Evolutionary conservation across 495 filamentous ascomycete genomes (phyloP), one percentile per base, ranked within the genome.

Genomic region (Neurospora sp.): DNA sequence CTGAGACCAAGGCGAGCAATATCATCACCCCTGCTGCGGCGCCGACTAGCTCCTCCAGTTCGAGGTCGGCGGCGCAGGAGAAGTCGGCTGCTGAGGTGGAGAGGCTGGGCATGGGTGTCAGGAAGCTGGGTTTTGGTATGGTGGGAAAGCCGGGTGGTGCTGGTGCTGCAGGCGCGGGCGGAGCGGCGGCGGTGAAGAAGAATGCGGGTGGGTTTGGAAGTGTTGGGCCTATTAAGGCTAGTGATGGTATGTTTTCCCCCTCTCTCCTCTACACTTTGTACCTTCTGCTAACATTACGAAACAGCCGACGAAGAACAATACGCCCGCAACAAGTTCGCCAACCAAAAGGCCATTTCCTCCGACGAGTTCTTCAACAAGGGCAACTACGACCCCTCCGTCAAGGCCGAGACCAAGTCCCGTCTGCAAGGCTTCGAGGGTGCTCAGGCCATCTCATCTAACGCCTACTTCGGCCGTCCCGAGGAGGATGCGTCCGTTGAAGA

Each of bases 341-440:
- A 80, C 70, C 96, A 99, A 83, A 98, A 97, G 85, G 92, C 92
- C 80, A 99, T 99, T 75, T 97, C 94, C 2, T 97, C 93, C 4
- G 96, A 99, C 82, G 96, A 99, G 77, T 98, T 97, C 84, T 99
- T 99, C 79, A 94, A 94, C 72, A 95, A 94, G 76, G 92, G 93
- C 37, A 82, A 87, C 69, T 98, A 91, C 78, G 93, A 99, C 76
- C 89, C 94, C 39, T 83, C 84, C 41, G 90, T 91, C 4, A 91
- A 94, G 78, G 86, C 90, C 59, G 94, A 98, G 84, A 94, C 96
- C 69, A 94, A 96, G 83, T 84, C 87, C 14, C 89, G 96, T 16
- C 88, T 99, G 48, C 90, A 92, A 80, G 90, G 94, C 27, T 99
- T 99, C 79, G 96, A 98, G 79, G 93, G 96, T 65, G 96, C 96